phyloP scores from a whole-genome alignment of 169 alveolate genomes.

The Miamiensis avidus region DNA sequence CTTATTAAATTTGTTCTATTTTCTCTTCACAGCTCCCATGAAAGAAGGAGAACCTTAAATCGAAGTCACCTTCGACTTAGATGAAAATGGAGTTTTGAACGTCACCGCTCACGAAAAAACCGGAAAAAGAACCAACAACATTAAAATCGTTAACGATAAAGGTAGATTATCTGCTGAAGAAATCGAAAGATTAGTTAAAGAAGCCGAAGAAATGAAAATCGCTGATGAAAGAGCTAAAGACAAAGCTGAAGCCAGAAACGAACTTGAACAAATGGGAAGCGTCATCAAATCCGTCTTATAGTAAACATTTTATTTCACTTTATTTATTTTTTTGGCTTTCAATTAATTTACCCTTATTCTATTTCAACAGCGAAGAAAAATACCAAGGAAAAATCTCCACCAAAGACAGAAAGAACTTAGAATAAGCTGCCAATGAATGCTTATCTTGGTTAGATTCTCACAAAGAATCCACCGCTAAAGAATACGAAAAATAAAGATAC shows the following conservation, averaged over 20 bases:
- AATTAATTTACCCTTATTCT: too few relatives aligned
- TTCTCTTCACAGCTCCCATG: constrained; percentile 26
- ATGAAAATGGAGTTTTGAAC: constrained; percentile 94
- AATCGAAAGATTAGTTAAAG: constrained; percentile 94
- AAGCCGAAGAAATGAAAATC: constrained; percentile 93
- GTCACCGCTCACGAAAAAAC: constrained; percentile 95
- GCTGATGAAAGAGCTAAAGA: constrained; percentile 1
- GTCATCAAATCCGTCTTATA: too few relatives aligned
- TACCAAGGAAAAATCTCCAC: background rate
- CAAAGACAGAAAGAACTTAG: background rate
- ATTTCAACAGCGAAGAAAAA: background rate
- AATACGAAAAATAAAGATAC: background rate
- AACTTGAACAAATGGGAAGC: background rate
- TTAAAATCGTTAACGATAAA: constrained; percentile 95
- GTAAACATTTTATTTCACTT: too few relatives aligned
- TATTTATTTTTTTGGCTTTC: too few relatives aligned
- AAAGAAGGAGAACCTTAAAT: constrained; percentile 75
- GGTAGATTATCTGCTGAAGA: constrained; percentile 94
- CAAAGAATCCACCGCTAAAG: background rate
- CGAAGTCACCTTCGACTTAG: constrained; percentile 66
- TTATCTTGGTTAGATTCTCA: background rate
- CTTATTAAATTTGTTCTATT: constrained; percentile 61
- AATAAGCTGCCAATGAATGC: background rate
- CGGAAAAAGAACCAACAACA: constrained; percentile 93
- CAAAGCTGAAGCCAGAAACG: background rate